phyloP scores from a whole-genome alignment of 202 grass and related monocot genomes.

The Schoenoplectus triqueter region DNA sequence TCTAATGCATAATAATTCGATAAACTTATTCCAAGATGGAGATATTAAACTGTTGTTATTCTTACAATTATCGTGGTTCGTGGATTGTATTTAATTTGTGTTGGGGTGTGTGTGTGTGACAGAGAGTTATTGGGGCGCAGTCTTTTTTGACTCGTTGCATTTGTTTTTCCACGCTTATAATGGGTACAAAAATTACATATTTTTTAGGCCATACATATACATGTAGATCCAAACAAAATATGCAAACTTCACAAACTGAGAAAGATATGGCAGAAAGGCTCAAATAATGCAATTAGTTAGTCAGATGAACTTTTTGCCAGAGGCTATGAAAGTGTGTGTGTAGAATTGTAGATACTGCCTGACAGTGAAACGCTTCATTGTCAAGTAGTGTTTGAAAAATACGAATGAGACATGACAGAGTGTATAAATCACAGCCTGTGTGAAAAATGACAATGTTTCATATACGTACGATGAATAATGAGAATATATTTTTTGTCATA shows the following conservation, averaged over 20 bases:
- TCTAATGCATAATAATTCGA: no score
- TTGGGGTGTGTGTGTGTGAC: background rate
- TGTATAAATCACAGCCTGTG: background rate
- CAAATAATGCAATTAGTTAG: constrained; percentile 18
- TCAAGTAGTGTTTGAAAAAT: background rate
- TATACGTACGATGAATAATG: background rate
- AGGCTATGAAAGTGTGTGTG: background rate
- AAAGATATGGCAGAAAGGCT: constrained; percentile 4
- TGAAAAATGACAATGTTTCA: no score
- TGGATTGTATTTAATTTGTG: background rate
- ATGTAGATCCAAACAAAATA: background rate
- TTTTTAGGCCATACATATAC: background rate
- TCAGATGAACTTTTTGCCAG: background rate
- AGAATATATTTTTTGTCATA: background rate
- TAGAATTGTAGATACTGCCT: no score
- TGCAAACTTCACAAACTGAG: background rate
- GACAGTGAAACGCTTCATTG: no score
- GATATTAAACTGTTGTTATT: no score
- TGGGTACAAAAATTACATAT: background rate
- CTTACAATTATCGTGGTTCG: no score
- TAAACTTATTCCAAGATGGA: no score
- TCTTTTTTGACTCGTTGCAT: background rate
- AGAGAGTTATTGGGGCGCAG: background rate
- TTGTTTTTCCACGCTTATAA: constrained; percentile 3
- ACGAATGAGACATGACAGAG: background rate